Percentiles rank a stretch among this genome's conserved stretches.
phyloP scores from a whole-genome alignment of 1,284 basidiomycete species.

The Pisolithus thermaeus region DNA sequence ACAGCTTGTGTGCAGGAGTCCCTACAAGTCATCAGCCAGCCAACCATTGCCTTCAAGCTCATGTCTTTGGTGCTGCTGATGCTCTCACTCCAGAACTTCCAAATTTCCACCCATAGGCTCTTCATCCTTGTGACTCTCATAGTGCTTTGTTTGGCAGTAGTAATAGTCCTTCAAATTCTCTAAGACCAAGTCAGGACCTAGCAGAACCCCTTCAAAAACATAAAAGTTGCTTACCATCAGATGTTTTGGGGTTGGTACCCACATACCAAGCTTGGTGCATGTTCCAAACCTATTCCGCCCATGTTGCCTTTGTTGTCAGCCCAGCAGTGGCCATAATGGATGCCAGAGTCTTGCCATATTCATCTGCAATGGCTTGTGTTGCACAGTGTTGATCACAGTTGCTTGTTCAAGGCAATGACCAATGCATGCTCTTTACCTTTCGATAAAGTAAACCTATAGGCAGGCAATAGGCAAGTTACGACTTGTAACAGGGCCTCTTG shows the following conservation, averaged over 20 bases:
- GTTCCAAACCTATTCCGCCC: slow-evolving; percentile 1
- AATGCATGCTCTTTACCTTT: too few relatives aligned
- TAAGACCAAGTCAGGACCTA: neutral
- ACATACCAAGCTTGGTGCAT: slow-evolving; percentile 3
- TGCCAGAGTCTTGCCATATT: slow-evolving; percentile 1
- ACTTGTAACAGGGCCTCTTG: too few relatives aligned
- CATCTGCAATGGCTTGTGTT: neutral
- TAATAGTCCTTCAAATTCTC: neutral
- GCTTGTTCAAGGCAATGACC: too few relatives aligned
- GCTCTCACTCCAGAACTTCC: neutral
- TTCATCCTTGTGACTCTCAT: neutral
- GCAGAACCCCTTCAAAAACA: neutral
- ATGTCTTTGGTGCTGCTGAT: neutral
- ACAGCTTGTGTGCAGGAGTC: neutral
- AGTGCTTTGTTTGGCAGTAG: neutral
- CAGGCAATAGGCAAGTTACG: too few relatives aligned
- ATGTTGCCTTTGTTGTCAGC: neutral
- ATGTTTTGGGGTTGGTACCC: neutral
- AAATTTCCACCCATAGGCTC: neutral
- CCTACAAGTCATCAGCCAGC: neutral
- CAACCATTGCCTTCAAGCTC: neutral
- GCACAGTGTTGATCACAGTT: too few relatives aligned
- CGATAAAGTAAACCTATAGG: too few relatives aligned
- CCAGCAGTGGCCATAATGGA: slow-evolving; percentile 1
- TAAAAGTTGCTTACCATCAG: neutral